Evolutionary conservation across 371 early-diverging fungal species (phyloP).

Genomic region (Lichtheimia ornata): DNA sequence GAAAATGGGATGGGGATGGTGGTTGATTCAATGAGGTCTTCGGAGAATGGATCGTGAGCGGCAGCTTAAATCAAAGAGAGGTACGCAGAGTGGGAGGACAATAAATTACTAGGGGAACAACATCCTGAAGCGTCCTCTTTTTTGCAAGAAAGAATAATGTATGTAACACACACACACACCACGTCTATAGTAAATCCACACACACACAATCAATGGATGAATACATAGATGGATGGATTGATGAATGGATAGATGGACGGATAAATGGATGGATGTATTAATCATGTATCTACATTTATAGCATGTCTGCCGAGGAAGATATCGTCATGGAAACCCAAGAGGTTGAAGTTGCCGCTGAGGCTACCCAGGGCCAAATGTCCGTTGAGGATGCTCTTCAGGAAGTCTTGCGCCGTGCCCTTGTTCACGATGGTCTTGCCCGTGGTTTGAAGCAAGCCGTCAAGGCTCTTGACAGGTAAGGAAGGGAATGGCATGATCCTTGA

Average conservation of each 20-base stretch:
- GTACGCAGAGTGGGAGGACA: neutral
- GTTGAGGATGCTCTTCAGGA: constrained; percentile 97
- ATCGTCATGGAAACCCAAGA: constrained; percentile 60
- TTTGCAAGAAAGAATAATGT: constrained; percentile 4
- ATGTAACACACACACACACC: neutral
- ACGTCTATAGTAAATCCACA: neutral
- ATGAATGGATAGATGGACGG: constrained; percentile 11
- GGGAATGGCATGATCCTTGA: neutral
- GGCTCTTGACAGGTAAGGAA: constrained; percentile 91
- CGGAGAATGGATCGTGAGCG: no score
- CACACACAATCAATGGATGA: neutral
- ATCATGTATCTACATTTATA: constrained; percentile 2
- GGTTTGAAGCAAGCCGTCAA: constrained; percentile 97
- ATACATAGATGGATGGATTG: neutral
- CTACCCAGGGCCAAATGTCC: constrained; percentile 76
- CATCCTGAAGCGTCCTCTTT: neutral
- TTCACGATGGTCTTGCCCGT: constrained; percentile 96
- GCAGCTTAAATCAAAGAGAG: neutral
- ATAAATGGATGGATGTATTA: constrained; percentile 3
- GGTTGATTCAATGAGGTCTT: neutral
- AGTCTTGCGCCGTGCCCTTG: constrained; percentile 93
- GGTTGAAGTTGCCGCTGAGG: constrained; percentile 83
- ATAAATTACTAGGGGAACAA: neutral
- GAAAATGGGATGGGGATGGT: neutral
- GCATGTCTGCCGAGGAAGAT: constrained; percentile 65